A percentile compares a stretch with the other conserved stretches of the same genome.
These are phyloP conservation scores for Melaleuca quinquenervia DNA, from an alignment of 345 rosid species.

Conservation along the genomic window DNA sequence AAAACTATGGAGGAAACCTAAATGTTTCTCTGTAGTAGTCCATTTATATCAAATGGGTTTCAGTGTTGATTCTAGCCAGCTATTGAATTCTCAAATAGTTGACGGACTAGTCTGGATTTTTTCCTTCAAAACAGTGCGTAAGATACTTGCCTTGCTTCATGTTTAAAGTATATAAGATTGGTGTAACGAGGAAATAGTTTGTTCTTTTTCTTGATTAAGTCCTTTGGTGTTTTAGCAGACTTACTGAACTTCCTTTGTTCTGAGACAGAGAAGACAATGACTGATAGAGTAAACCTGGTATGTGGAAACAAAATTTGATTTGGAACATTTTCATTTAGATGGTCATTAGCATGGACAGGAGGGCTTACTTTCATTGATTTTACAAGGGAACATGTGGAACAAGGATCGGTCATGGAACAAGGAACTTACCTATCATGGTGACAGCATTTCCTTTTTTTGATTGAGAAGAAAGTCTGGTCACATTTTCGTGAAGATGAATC, in stretches of 20 bases:
- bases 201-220: neutral
- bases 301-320: neutral
- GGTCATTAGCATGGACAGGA: neutral
- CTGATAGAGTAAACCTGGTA: neutral
- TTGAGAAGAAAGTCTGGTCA: neutral
- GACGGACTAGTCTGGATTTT: neutral
- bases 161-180: neutral
- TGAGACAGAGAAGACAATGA: neutral
- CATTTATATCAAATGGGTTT: neutral
- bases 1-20: conserved; percentile 68
- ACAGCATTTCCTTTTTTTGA: neutral
- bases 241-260: neutral
- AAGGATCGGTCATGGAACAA: neutral
- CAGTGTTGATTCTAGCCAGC: neutral
- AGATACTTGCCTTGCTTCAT: neutral
- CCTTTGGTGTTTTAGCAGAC: neutral
- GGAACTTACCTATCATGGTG: neutral
- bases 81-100: neutral
- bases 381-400: neutral
- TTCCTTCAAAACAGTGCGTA: neutral
- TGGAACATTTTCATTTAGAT: neutral
- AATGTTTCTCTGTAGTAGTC: neutral
- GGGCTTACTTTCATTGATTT: neutral
- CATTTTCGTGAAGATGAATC: neutral
- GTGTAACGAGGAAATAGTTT: neutral